A percentile compares a stretch with the other conserved stretches of the same genome.
phyloP scores from a whole-genome alignment of 208 protist species.

The Sergeia podlipaevii region DNA sequence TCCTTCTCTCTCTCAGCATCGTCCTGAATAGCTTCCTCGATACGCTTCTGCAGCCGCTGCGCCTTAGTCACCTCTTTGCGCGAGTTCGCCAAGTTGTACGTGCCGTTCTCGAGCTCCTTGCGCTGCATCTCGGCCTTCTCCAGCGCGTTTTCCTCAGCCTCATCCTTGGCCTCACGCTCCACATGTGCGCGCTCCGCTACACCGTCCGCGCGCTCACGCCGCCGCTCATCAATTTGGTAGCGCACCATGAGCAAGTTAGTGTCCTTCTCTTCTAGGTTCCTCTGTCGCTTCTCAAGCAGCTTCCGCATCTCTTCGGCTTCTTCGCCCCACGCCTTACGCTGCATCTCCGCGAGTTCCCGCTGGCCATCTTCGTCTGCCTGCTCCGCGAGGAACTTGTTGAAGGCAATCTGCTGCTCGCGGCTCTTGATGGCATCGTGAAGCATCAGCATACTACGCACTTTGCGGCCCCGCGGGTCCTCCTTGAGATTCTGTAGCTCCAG shows the following conservation, averaged over 20 bases:
- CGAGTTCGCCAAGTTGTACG: constrained; percentile 43
- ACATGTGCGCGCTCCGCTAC: constrained; percentile 20
- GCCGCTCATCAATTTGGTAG: constrained; percentile 58
- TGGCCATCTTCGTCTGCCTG: constrained; percentile 26
- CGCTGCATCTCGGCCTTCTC: constrained; percentile 22
- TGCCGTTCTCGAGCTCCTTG: constrained; percentile 26
- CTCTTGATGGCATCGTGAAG: constrained; percentile 60
- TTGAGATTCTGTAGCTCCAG: constrained; percentile 43
- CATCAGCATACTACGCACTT: constrained; percentile 49
- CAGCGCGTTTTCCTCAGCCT: constrained; percentile 44
- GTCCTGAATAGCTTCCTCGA: constrained; percentile 20
- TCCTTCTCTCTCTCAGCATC: constrained; percentile 26
- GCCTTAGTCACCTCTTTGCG: constrained; percentile 33
- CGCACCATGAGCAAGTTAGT: constrained; percentile 62
- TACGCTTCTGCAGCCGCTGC: constrained; percentile 38
- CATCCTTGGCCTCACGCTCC: constrained; percentile 51
- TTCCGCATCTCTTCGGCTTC: constrained; percentile 46
- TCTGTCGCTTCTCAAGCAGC: constrained; percentile 29
- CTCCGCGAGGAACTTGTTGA: constrained; percentile 25
- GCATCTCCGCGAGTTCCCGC: constrained; percentile 20
- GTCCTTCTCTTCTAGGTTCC: constrained; percentile 73
- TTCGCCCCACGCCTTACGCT: constrained; percentile 41
- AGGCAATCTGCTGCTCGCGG: constrained; percentile 72
- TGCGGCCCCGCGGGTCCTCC: constrained; percentile 73
- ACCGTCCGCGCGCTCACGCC: constrained; percentile 28